Evolutionary conservation across 331 rosid species (phyloP), one percentile per base, ranked within the genome.

Genomic region (Rhamnella rubrinervis): DNA sequence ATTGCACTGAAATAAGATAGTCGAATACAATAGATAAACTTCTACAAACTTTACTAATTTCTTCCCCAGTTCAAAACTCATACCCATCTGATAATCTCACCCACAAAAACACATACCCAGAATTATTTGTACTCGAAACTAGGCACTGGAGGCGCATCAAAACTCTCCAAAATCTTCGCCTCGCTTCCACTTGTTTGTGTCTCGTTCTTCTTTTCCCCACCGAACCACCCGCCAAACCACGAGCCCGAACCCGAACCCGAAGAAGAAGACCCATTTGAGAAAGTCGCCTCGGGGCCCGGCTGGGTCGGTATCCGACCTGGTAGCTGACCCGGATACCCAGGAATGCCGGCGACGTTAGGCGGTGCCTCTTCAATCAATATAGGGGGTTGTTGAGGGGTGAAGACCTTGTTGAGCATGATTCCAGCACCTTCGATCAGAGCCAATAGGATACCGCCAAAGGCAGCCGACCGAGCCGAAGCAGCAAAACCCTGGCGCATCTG

Each of bases 371-470:
- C 98, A 1, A 88, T 59, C 38, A 82, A 59, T 0, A 85, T 51
- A 11, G 96, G 95, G 80, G 78, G 57, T 63, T 55, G 89, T 74
- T 86, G 97, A 76, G 81, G 84, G 28, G 86, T 85, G 56, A 84
- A 76, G 21, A 85, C 50, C 79, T 84, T 89, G 55, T 88, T 80
- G 19, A 93, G 83, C 97, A 90, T 93, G 85, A 93, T 93, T 37
- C 96, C 96, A 26, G 95, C 95, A 2, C 97, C 98, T 69, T 93
- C 97, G 28, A 90, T 93, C 73, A 93, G 78, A 1, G 95, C 95
- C 65, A 93, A 46, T 0, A 90, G 80, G 38, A 90, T 85, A 7
- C 97, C 98, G 0, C 97, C 95, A 12, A 87, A 82, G 1, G 74
- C 71, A 0, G 97, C 96, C 10, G 91, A 63, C 10, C 95, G 85